Percentiles rank a stretch among this genome's conserved stretches.
Evolutionary conservation across 768 basidiomycete genomes (phyloP).

Genomic region (Xerocomellus intermedius): DNA sequence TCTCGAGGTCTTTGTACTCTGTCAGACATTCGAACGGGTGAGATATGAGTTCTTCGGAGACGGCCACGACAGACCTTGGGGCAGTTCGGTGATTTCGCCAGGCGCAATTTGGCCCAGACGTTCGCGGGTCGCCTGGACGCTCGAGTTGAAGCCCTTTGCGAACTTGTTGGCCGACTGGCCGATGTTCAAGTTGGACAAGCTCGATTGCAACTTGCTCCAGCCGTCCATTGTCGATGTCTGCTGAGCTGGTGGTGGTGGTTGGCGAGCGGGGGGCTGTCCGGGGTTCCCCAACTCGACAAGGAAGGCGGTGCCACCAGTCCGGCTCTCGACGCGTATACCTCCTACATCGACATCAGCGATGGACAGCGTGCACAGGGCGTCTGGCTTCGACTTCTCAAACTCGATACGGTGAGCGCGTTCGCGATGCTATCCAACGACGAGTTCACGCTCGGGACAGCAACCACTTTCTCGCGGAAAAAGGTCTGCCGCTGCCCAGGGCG

Average conservation of each 20-base stretch:
- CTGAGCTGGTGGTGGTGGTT: slow-evolving; percentile 9
- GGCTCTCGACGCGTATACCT: slow-evolving; percentile 32
- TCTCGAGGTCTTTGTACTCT: slow-evolving; percentile 97
- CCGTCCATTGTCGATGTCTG: slow-evolving; percentile 36
- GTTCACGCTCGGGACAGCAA: slow-evolving; percentile 47
- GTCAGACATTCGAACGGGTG: slow-evolving; percentile 10
- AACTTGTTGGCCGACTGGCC: slow-evolving; percentile 74
- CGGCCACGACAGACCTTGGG: slow-evolving; percentile 59
- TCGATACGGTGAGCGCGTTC: slow-evolving; percentile 51
- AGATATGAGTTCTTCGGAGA: not conserved
- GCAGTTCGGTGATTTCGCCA: slow-evolving; percentile 94
- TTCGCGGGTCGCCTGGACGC: slow-evolving; percentile 85
- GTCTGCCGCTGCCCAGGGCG: slow-evolving; percentile 74
- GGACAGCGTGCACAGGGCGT: slow-evolving; percentile 44
- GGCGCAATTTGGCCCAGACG: slow-evolving; percentile 85
- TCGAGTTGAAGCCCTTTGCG: slow-evolving; percentile 76
- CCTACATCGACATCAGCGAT: slow-evolving; percentile 29
- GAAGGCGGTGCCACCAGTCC: slow-evolving; percentile 23
- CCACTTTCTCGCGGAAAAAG: slow-evolving; percentile 66
- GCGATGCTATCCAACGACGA: not conserved
- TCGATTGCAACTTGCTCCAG: slow-evolving; percentile 70
- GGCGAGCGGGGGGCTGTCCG: slow-evolving; percentile 1
- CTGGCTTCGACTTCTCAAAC: slow-evolving; percentile 83
- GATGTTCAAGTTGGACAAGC: slow-evolving; percentile 63
- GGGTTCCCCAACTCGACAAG: not conserved